Evolutionary conservation across 2,329 filamentous ascomycete species (phyloP), one percentile per base, ranked within the genome.

Genomic region (Davidsoniella virescens): DNA sequence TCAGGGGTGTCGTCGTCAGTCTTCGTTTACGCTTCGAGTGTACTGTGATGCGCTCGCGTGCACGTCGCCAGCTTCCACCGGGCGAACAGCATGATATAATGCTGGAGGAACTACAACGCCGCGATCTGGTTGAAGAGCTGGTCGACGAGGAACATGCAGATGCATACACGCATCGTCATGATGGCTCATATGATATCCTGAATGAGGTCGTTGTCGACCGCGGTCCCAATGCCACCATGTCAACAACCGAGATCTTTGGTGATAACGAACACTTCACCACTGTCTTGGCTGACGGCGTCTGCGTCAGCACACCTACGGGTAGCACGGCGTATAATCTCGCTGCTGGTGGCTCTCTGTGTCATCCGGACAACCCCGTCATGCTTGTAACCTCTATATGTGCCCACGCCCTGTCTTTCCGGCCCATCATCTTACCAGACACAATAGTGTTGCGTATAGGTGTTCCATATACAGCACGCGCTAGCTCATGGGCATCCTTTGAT

Each of bases 161-260:
- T 58, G 79, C 84, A 57, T 78, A 82, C 57, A 96, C 90, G 0
- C 92, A 96, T 67, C 75, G 70, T 40, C 88, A 88, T 0, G 86
- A 92, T 58, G 78, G 80, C 38, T 88, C 84, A 1, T 87, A 81
- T 62, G 86, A 94, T 64, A 94, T 96, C 52, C 68, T 98, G 55
- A 98, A 98, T 59, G 92, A 98, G 62, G 80, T 96, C n/a, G 90
- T 98, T 7, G 78, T 96, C 26, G 92, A 98, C 60, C 76, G 92
- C 16, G 92, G 92, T 0, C 92, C 92, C 5, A 95, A 93, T 64
- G 80, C 90, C 43, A 94, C 87, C 49, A 90, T 98, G 85, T 92
- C 86, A 9, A 82, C 80, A 48, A 87, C 85, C 17, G 90, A 96
- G 62, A 75, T 96, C 23, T 95, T 95, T 62, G 88, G 87, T 17